Evolutionary conservation across 2,329 filamentous ascomycete genomes (phyloP).

Genomic region (Bretziella fagacearum): DNA sequence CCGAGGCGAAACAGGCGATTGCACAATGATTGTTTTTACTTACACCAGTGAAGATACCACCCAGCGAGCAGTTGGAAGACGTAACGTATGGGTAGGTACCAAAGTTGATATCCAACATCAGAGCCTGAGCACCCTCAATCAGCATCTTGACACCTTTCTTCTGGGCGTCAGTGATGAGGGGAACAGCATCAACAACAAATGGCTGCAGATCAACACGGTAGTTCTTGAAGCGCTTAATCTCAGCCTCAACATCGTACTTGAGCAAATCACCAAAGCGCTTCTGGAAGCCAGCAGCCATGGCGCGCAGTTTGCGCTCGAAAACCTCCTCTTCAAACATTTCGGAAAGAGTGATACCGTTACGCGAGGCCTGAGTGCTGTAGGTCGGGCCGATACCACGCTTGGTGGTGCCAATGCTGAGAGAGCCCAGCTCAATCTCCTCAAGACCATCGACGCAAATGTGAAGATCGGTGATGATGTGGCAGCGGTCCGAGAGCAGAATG

Average conservation of each 20-base stretch:
- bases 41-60: conserved; percentile 18
- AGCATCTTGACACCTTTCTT: conserved; percentile 41
- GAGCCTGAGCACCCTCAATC: conserved; percentile 44
- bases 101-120: conserved; percentile 51
- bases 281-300: conserved; percentile 44
- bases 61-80: conserved; percentile 19
- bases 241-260: conserved; percentile 50
- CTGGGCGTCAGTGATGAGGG: conserved; percentile 45
- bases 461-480: conserved; percentile 47
- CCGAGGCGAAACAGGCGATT: conserved; percentile 1
- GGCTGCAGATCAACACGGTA: conserved; percentile 40
- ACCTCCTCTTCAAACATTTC: conserved; percentile 50
- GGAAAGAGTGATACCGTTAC: conserved; percentile 48
- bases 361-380: conserved; percentile 22
- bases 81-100: conserved; percentile 21
- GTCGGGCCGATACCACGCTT: conserved; percentile 20
- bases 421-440: conserved; percentile 38
- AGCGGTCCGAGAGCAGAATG: conserved; percentile 47
- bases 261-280: conserved; percentile 52
- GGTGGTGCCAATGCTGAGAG: conserved; percentile 22
- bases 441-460: conserved; percentile 53
- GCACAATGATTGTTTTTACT: background rate
- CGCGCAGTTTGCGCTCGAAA: conserved; percentile 50
- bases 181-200: conserved; percentile 50
- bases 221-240: conserved; percentile 43